Conservation (phyloP, 257 asterid genomes). For the Fraxinus cuspidata region DNA sequence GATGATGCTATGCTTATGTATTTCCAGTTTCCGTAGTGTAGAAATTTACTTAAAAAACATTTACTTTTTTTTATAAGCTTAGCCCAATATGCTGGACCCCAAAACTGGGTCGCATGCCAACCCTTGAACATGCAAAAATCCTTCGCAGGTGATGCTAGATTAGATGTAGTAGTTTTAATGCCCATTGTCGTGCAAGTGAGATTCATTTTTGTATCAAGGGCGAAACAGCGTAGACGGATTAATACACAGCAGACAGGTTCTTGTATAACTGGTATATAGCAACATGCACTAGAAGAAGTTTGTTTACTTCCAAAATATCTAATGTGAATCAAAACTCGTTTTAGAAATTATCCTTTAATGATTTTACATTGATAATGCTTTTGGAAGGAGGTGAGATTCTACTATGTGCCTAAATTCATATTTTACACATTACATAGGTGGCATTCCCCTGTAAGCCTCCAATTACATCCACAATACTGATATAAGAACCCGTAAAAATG, state of each 20-base stretch:
- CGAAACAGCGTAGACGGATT: too few relatives aligned
- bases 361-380: background rate
- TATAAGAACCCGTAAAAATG: background rate
- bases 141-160: too few relatives aligned
- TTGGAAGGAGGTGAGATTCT: background rate
- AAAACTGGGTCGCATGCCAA: too few relatives aligned
- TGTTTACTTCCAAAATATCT: background rate
- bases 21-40: too few relatives aligned
- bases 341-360: background rate
- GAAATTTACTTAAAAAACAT: too few relatives aligned
- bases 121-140: too few relatives aligned
- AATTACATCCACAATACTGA: background rate
- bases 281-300: background rate
- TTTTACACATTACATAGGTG: background rate
- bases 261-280: background rate
- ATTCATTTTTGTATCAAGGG: too few relatives aligned
- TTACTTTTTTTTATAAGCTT: too few relatives aligned
- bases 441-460: background rate
- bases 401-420: background rate
- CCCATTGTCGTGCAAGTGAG: background rate
- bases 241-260: background rate
- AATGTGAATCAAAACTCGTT: background rate
- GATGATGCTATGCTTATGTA: background rate
- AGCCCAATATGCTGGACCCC: too few relatives aligned
- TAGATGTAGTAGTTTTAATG: too few relatives aligned